Conservation (phyloP, 2,329 filamentous ascomycete genomes). For the Parascedosporium putredinis region DNA sequence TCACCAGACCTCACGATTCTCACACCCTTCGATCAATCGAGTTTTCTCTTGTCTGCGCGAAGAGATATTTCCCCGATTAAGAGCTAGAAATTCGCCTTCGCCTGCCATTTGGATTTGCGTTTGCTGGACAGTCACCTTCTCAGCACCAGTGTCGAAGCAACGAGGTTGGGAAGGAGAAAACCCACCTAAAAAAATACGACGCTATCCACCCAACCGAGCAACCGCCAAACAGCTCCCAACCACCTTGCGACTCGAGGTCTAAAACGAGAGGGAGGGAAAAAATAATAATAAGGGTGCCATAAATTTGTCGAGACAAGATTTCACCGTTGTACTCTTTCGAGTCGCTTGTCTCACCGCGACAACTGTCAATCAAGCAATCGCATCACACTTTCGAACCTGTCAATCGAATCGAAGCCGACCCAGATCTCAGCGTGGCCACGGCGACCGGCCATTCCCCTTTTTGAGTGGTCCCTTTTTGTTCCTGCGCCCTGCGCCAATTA, state of each 20-base stretch:
- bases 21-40: slow-evolving; percentile 1
- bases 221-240: neutral
- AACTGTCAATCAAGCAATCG: too few relatives aligned
- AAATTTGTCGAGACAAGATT: neutral
- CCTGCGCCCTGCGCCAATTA: neutral
- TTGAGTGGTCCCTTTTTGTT: neutral
- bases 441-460: neutral
- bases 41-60: too few relatives aligned
- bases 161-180: slow-evolving; percentile 4
- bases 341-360: neutral
- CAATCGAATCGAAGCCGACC: neutral
- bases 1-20: slow-evolving; percentile 1
- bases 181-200: neutral
- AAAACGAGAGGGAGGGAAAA: slow-evolving; percentile 5
- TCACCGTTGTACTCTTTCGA: slow-evolving; percentile 8
- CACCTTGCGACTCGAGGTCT: neutral
- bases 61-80: too few relatives aligned
- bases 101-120: too few relatives aligned
- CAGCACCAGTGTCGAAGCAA: too few relatives aligned
- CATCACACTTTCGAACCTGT: neutral
- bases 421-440: neutral
- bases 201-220: neutral
- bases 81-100: too few relatives aligned
- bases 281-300: slow-evolving; percentile 5
- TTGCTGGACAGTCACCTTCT: too few relatives aligned